Evolutionary conservation across 2,329 filamentous ascomycete genomes (phyloP), one percentile per base, ranked within the genome.

Genomic region (Magnaporthiopsis rhizophila): DNA sequence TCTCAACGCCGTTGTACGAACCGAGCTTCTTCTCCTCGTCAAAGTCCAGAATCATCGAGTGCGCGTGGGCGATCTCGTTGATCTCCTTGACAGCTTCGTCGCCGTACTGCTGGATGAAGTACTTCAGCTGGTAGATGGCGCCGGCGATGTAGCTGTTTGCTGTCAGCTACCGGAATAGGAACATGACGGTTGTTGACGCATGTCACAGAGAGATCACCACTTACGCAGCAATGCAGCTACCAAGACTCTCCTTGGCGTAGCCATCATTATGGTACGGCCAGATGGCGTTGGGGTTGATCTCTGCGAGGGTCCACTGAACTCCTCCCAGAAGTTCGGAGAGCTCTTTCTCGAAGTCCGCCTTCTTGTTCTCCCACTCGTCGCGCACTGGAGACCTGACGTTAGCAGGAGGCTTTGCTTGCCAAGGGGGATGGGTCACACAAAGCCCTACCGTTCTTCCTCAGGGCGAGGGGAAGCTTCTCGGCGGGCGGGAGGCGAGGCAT

Each of bases 331-430:
- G 59, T 0, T 76, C 74, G 0, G 79, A 80, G 57, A 85, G 68
- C 64, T 77, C 70, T 63, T 75, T 71, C 70, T 83, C 81, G 18
- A 78, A 67, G 2, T 76, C 78, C 0, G 66, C 70, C 68, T 80
- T 83, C 64, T 79, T 81, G 64, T 70, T 75, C 24, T 84, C 81
- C 76, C 77, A 85, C 21, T 78, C 75, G 68, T 85, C 83, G 7
- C 83, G 80, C 66, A 84, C 81, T 84, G 28, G 15, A 3, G 24
- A 9, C 3, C 30, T 4, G 3, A 2, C 58, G 53, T 62, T 34
- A 59, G 57, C 2, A 12, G 26, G 62, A 26, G 61, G 45, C 2
- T 24, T 3, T 53, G 45, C 3, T 53, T 18, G 45, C 18, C 15
- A 21, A 24, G 36, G n/a, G 4, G 24, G n/a, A 38, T n/a, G 24